Conservation (phyloP, 164 flowering plant species). For the Brasenia schreberi region DNA sequence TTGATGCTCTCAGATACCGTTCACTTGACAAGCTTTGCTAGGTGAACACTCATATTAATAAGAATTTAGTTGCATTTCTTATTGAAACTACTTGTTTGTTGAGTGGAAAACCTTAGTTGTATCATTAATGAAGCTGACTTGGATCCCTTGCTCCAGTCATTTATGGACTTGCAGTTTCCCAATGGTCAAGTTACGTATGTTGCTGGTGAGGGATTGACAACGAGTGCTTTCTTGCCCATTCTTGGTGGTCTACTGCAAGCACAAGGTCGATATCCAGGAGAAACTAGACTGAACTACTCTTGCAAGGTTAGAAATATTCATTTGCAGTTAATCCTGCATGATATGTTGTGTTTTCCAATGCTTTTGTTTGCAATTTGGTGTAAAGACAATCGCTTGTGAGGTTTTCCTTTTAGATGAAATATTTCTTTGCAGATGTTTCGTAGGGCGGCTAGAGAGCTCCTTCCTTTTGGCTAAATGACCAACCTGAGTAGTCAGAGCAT, state of each 20-base stretch:
- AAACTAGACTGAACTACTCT: conserved; percentile 77
- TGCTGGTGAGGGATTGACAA: conserved; percentile 86
- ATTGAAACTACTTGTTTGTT: background rate
- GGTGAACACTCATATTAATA: no score
- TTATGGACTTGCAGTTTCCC: conserved; percentile 95
- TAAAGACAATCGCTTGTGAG: no score
- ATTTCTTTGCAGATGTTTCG: no score
- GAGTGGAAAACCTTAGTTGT: background rate
- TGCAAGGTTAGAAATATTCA: conserved; percentile 47
- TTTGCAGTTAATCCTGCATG: no score
- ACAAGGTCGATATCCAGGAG: conserved; percentile 95
- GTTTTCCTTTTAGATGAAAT: no score
- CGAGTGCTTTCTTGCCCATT: conserved; percentile 77
- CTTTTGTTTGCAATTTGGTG: background rate
- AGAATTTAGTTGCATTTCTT: background rate
- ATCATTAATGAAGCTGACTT: background rate
- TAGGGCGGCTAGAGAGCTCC: no score
- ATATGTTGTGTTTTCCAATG: background rate
- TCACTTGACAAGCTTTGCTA: no score
- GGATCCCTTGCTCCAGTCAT: conserved; percentile 42
- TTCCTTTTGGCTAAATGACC: no score
- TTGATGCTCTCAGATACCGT: no score
- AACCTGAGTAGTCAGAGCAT: no score
- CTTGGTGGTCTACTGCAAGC: conserved; percentile 94
- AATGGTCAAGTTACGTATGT: conserved; percentile 93